These are phyloP conservation scores for Pinus taeda DNA, from an alignment of 75 land plant genomes.

Conservation along the genomic window DNA sequence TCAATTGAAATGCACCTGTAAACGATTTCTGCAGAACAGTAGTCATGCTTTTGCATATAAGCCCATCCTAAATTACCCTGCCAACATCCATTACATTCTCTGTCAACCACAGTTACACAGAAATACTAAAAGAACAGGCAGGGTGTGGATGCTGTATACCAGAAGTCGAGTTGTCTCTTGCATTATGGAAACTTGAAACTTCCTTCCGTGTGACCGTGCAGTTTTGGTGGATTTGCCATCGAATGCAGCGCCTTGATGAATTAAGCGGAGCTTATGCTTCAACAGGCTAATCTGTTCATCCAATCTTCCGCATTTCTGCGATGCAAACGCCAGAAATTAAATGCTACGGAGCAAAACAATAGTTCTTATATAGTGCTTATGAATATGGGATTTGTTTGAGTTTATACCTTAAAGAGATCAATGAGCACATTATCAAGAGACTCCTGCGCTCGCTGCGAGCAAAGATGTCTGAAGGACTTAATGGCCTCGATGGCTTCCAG, in stretches of 20 bases:
- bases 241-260: constrained; percentile 47
- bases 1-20: constrained; percentile 17
- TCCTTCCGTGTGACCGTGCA: constrained; percentile 3
- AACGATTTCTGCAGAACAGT: constrained; percentile 35
- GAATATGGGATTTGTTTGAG: no score
- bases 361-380: no score
- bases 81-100: no score
- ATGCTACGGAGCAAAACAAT: neutral
- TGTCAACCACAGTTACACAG: no score
- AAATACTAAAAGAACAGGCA: no score
- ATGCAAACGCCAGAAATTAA: neutral
- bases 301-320: constrained; percentile 58
- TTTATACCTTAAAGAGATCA: constrained; percentile 39
- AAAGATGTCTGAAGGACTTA: no score
- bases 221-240: no score
- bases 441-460: no score
- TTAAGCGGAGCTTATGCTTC: constrained; percentile 72
- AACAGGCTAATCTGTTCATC: constrained; percentile 20
- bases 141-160: constrained; percentile 28
- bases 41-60: constrained; percentile 77
- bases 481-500: no score
- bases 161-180: constrained; percentile 85
- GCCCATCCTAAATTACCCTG: constrained; percentile 78
- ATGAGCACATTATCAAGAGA: no score
- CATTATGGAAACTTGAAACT: constrained; percentile 87